phyloP scores from a whole-genome alignment of 202 grass and related monocot species.

The Hordeum pubiflorum region DNA sequence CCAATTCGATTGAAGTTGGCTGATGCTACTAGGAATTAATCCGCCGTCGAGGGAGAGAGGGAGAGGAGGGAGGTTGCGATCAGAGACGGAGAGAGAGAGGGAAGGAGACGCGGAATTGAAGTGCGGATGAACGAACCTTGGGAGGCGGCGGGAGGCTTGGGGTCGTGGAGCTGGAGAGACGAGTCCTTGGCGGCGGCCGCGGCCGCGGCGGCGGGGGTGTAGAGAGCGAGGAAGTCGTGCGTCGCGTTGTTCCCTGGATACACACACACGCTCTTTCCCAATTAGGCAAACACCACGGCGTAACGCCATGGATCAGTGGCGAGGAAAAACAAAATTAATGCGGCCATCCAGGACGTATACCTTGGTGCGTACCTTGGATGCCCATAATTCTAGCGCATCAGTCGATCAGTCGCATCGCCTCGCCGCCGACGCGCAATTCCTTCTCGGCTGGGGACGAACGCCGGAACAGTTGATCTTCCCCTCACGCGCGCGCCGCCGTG shows the following conservation, averaged over 20 bases:
- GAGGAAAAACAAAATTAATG: not conserved
- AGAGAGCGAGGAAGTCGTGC: constrained; percentile 83
- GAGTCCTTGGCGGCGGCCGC: constrained; percentile 33
- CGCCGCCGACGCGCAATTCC: not conserved
- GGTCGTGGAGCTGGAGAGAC: constrained; percentile 44
- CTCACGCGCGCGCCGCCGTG: not conserved
- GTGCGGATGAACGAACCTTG: constrained; percentile 37
- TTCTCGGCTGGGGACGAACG: not conserved
- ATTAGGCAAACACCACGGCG: not conserved
- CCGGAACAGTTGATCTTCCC: not conserved
- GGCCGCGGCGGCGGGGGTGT: constrained; percentile 15
- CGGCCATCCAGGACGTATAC: not conserved
- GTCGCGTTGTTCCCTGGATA: constrained; percentile 60
- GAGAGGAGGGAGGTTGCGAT: not conserved
- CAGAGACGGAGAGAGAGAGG: not conserved
- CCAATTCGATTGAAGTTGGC: not conserved
- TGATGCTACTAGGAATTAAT: not conserved
- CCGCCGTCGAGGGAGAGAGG: not conserved
- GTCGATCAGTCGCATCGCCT: not conserved
- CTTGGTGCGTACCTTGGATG: constrained; percentile 50
- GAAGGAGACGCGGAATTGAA: not conserved
- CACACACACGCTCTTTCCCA: not conserved
- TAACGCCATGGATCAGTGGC: not conserved
- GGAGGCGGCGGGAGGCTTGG: constrained; percentile 28
- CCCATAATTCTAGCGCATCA: constrained; percentile 46